A percentile compares a stretch with the other conserved stretches of the same genome.
These are phyloP conservation scores for Leishmania tropica DNA, from an alignment of 208 protist genomes.

Conservation along the genomic window DNA sequence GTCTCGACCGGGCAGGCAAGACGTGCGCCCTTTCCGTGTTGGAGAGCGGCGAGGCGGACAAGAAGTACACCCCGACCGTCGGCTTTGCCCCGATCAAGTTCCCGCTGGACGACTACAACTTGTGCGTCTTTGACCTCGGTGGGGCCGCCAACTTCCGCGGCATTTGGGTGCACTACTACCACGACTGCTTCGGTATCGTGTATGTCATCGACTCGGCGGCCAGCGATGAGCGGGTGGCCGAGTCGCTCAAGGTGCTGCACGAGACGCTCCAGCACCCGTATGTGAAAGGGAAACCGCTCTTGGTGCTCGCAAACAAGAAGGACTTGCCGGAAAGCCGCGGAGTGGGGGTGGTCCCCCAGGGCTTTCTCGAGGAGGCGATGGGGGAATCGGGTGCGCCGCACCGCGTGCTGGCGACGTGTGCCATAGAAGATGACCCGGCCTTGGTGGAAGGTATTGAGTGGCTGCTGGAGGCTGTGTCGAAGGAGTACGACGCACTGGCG, in stretches of 20 bases:
- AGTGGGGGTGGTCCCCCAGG: constrained; percentile 80
- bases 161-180: constrained; percentile 94
- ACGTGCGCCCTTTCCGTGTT: constrained; percentile 98
- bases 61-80: constrained; percentile 87
- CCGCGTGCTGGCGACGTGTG: constrained; percentile 75
- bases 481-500: constrained; percentile 61
- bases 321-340: constrained; percentile 92
- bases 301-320: constrained; percentile 99
- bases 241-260: constrained; percentile 70
- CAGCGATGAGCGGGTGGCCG: constrained; percentile 59
- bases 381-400: constrained; percentile 36
- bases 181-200: constrained; percentile 90
- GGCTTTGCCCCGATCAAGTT: constrained; percentile 90
- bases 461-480: constrained; percentile 71
- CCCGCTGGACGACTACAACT: constrained; percentile 83
- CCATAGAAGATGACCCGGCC: constrained; percentile 73
- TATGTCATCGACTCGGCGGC: constrained; percentile 85
- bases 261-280: constrained; percentile 92
- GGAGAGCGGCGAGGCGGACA: constrained; percentile 94
- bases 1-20: constrained; percentile 96
- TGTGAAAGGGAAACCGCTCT: constrained; percentile 96
- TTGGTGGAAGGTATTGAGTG: constrained; percentile 87
- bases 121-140: constrained; percentile 93
- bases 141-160: constrained; percentile 89
- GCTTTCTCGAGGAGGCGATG: constrained; percentile 62